phyloP scores from a whole-genome alignment of 331 rosid genomes.

The Quercus phellos region DNA sequence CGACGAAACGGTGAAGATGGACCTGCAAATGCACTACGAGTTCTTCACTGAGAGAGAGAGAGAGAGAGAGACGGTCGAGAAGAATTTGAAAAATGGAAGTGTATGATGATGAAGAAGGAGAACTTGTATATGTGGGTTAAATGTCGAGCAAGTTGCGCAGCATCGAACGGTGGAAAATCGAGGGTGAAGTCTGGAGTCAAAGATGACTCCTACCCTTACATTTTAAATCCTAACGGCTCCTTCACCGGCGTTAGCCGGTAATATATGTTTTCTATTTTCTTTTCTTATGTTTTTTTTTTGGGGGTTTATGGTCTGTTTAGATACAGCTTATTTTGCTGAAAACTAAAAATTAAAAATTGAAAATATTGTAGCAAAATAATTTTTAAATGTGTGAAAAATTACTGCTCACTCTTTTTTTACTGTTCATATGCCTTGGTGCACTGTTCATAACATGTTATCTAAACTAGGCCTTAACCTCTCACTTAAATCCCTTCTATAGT shows the following conservation, averaged over 20 bases:
- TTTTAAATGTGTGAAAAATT: no score
- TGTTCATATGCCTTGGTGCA: no score
- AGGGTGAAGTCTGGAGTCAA: background rate
- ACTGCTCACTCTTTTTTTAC: no score
- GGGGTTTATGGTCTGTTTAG: no score
- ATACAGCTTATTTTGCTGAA: no score
- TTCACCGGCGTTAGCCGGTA: background rate
- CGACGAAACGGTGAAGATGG: background rate
- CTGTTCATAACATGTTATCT: no score
- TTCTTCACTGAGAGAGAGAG: background rate
- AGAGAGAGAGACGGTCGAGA: conserved; percentile 37
- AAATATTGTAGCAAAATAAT: no score
- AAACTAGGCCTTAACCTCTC: no score
- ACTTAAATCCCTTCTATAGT: no score
- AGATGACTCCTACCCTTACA: background rate
- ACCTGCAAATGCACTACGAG: conserved; percentile 31
- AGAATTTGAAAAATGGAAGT: conserved; percentile 60
- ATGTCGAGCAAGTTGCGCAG: conserved; percentile 27
- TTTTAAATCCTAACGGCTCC: conserved; percentile 20
- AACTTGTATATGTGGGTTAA: conserved; percentile 37
- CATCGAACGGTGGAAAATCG: background rate
- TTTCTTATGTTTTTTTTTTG: background rate
- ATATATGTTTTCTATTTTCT: background rate
- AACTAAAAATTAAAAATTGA: no score
- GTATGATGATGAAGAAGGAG: conserved; percentile 56